Conservation (phyloP, 352 stramenopile genomes). For the Phytophthora lateralis region DNA sequence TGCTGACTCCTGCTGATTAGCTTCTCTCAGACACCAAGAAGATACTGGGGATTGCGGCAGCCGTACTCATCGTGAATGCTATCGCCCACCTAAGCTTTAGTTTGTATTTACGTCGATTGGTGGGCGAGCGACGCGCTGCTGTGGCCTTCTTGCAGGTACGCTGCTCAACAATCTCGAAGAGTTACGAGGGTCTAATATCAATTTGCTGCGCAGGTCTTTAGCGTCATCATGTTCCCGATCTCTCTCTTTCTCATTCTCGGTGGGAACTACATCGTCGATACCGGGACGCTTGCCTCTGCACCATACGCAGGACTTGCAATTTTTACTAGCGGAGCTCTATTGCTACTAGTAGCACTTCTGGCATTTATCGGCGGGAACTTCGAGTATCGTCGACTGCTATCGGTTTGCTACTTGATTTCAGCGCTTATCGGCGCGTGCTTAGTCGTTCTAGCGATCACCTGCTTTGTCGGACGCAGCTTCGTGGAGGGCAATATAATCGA, state of each 20-base stretch:
- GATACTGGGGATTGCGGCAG: constrained; percentile 43
- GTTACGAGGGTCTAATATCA: neutral
- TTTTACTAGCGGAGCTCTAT: constrained; percentile 56
- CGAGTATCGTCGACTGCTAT: constrained; percentile 81
- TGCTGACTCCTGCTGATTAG: constrained; percentile 28
- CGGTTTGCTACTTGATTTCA: constrained; percentile 68
- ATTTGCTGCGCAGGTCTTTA: constrained; percentile 52
- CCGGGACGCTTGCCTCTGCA: constrained; percentile 59
- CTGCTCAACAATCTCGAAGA: neutral
- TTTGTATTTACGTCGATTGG: constrained; percentile 46
- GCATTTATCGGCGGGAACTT: constrained; percentile 74
- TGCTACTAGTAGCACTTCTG: constrained; percentile 63
- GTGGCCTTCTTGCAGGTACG: constrained; percentile 67
- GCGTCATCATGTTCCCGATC: constrained; percentile 64
- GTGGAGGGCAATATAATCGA: constrained; percentile 60
- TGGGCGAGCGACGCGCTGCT: constrained; percentile 59
- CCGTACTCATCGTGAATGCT: constrained; percentile 44
- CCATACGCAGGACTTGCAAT: constrained; percentile 78
- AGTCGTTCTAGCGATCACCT: constrained; percentile 62
- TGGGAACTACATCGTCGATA: constrained; percentile 78
- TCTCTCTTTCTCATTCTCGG: constrained; percentile 71
- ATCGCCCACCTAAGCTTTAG: constrained; percentile 44
- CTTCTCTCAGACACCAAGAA: constrained; percentile 47
- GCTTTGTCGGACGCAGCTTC: constrained; percentile 51
- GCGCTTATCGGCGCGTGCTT: constrained; percentile 52